Conservation (phyloP, 2,329 filamentous ascomycete genomes). For the Xylaria sp. region DNA sequence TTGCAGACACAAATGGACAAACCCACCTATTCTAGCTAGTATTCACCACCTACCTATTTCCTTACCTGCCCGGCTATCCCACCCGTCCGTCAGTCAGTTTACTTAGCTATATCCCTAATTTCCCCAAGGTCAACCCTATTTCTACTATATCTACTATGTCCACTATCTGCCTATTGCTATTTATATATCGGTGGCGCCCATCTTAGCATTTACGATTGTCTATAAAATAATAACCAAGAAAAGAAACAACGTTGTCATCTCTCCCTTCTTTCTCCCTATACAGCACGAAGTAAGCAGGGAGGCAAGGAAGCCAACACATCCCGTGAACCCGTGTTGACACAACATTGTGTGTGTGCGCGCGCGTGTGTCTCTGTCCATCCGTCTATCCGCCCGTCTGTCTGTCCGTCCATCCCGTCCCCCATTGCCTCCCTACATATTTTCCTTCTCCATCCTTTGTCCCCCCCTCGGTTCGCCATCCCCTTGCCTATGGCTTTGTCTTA, state of each 20-base stretch:
- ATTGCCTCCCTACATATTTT: neutral
- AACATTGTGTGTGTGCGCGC: neutral
- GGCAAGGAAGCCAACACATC: neutral
- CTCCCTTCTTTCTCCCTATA: neutral
- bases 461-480: neutral
- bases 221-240: neutral
- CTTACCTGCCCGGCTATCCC: neutral
- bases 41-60: neutral
- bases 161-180: neutral
- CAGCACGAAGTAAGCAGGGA: neutral
- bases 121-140: neutral
- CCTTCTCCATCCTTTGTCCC: neutral
- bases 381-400: neutral
- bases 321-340: neutral
- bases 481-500: slow-evolving; percentile 12
- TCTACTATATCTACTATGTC: neutral
- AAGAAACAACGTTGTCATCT: neutral
- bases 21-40: neutral
- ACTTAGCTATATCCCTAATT: too few relatives aligned
- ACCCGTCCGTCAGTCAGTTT: too few relatives aligned
- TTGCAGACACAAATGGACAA: neutral
- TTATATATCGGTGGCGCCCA: neutral
- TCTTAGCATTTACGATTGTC: neutral
- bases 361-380: neutral
- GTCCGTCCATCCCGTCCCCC: neutral